Percentiles rank a stretch among this genome's conserved stretches.
Conservation (phyloP, 73 alveolate species). For the Uronychia binucleata region DNA sequence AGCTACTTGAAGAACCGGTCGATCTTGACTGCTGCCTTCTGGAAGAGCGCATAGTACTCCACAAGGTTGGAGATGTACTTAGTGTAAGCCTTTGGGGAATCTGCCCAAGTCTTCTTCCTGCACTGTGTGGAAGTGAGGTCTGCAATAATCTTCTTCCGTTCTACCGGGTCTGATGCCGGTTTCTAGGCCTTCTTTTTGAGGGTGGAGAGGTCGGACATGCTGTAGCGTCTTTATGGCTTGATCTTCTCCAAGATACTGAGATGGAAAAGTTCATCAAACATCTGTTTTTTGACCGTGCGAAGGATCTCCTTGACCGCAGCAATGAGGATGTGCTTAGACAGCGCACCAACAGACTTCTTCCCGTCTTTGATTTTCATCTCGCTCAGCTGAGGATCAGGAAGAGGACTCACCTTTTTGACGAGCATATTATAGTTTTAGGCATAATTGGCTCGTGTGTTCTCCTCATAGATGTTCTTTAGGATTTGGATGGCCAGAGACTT, state of each 20-base stretch:
- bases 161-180: background rate
- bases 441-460: background rate
- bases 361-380: no score
- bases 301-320: slow-evolving; percentile 1
- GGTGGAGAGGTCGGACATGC: background rate
- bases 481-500: background rate
- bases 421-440: no score
- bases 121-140: background rate
- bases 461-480: background rate
- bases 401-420: no score
- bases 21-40: background rate
- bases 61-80: background rate
- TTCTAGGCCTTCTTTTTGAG: background rate
- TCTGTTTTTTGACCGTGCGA: background rate
- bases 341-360: no score
- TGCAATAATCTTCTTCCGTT: background rate
- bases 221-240: background rate
- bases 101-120: background rate
- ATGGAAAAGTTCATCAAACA: slow-evolving; percentile 4
- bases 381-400: no score
- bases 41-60: background rate
- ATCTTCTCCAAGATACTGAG: slow-evolving; percentile 5
- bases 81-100: background rate
- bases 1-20: background rate
- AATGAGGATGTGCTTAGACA: no score